A percentile compares a stretch with the other conserved stretches of the same genome.
Evolutionary conservation across 257 asterid species (phyloP).

Genomic region (Fraxinus excelsior): DNA sequence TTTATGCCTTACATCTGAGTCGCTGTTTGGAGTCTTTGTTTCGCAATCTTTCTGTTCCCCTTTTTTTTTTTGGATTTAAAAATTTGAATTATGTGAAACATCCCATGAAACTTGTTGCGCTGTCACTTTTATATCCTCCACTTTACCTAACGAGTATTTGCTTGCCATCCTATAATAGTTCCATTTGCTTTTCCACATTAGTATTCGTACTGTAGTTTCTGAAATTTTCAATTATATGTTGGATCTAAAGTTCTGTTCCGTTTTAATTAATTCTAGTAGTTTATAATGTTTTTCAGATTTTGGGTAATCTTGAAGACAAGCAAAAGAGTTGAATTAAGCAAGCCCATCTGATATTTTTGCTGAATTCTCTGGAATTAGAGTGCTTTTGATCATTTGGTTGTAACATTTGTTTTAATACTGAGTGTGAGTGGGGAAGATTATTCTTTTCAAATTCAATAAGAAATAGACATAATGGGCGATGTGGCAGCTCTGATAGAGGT

Average conservation of each 20-base stretch:
- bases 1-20: slow-evolving; percentile 1
- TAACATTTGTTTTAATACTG: neutral
- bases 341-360: neutral
- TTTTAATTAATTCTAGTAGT: neutral
- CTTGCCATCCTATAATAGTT: slow-evolving; percentile 15
- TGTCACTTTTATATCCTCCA: slow-evolving; percentile 42
- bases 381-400: neutral
- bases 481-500: slow-evolving; percentile 83
- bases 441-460: neutral
- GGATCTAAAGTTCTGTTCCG: neutral
- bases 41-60: slow-evolving; percentile 23
- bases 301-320: neutral
- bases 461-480: slow-evolving; percentile 56
- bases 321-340: slow-evolving; percentile 2
- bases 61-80: neutral
- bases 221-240: neutral
- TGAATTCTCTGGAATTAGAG: neutral
- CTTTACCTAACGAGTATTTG: slow-evolving; percentile 40
- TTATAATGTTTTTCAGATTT: neutral
- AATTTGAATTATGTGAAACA: slow-evolving; percentile 7
- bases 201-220: slow-evolving; percentile 3
- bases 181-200: slow-evolving; percentile 25
- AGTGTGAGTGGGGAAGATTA: neutral
- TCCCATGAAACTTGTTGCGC: slow-evolving; percentile 34
- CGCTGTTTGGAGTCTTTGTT: slow-evolving; percentile 18